Evolutionary conservation across 2,329 filamentous ascomycete genomes (phyloP), one percentile per base, ranked within the genome.

Genomic region (Knoxdaviesia proteae): DNA sequence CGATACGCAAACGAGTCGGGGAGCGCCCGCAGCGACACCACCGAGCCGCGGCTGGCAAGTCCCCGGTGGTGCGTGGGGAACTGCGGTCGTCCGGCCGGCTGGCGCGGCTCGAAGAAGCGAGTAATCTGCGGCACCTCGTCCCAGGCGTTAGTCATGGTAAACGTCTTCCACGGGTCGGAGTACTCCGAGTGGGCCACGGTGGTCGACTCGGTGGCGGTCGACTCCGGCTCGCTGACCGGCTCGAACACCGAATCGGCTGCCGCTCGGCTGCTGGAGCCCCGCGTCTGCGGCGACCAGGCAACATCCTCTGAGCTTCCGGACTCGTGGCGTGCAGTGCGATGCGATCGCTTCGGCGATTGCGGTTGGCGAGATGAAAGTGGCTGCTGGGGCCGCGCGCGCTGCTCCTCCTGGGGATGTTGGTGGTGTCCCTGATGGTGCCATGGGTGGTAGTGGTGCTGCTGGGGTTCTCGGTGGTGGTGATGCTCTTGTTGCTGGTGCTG

Each of bases 81-180:
- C 29, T 20, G 38, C 5, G 6, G 38, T 20, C 30, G 38, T 31
- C n/a, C 36, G n/a, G 11, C n/a, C n/a, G 11, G 51, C 80, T 76
- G 44, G 93, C 64, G 42, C 74, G 42, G 69, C 48, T 83, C 81
- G 43, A 96, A 82, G 55, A 94, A 98, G 48, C 74, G 72, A 52
- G 84, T 77, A 51, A 98, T 98, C 49, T 84, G 80, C 8, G 83
- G 82, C 42, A 92, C 72, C 42, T 84, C 82, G 53, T 98, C 90
- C 90, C 90, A 98, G 10, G 84, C 87, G 58, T 96, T 98, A 41
- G 67, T 73, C 39, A 76, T 71, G n/a, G 74, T 66, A 56, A 80
- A 94, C 39, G 68, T 68, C 48, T 74, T 70, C 82, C 83, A 93
- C 20, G 76, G 69, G 52, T 78, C 68, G 36, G 7, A 35, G 33